Percentiles rank a stretch among this genome's conserved stretches.
Conservation (phyloP, 306 rosid genomes). For the Cucurbita argyrosperma region DNA sequence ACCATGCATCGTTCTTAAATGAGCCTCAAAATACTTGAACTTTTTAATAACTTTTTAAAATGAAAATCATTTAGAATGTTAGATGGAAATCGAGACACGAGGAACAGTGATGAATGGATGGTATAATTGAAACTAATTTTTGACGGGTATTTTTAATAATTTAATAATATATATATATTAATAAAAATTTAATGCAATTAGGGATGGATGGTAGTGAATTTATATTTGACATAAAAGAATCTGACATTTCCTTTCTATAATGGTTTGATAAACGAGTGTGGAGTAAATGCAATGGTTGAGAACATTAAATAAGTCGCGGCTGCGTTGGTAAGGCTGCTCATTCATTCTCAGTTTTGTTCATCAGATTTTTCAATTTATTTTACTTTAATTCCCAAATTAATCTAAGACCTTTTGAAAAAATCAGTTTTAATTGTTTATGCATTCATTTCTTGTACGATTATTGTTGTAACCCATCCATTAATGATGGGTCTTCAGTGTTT, state of each 20-base stretch:
- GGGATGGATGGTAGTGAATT: background rate
- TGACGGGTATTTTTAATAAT: no score
- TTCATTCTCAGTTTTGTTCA: background rate
- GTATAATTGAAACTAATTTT: no score
- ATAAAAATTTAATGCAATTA: background rate
- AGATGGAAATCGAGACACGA: no score
- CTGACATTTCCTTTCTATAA: conserved; percentile 1
- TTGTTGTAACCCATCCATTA: background rate
- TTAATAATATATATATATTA: no score
- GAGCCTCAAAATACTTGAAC: no score
- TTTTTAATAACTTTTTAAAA: background rate
- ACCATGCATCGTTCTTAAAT: no score
- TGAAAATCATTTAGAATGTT: no score
- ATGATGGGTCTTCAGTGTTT: background rate
- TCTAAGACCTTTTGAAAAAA: background rate
- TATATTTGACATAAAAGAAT: conserved; percentile 1
- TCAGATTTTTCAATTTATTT: no score
- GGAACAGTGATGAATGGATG: no score
- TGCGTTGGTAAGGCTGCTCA: background rate
- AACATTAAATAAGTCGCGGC: conserved; percentile 10
- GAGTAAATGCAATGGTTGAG: conserved; percentile 11
- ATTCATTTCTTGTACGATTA: background rate
- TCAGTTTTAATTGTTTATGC: background rate
- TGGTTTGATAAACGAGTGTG: background rate
- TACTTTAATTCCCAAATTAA: background rate